Percentiles rank a stretch among this genome's conserved stretches.
These are phyloP conservation scores for Henningerozyma blattae DNA, from an alignment of 805 yeast species.

Conservation along the genomic window DNA sequence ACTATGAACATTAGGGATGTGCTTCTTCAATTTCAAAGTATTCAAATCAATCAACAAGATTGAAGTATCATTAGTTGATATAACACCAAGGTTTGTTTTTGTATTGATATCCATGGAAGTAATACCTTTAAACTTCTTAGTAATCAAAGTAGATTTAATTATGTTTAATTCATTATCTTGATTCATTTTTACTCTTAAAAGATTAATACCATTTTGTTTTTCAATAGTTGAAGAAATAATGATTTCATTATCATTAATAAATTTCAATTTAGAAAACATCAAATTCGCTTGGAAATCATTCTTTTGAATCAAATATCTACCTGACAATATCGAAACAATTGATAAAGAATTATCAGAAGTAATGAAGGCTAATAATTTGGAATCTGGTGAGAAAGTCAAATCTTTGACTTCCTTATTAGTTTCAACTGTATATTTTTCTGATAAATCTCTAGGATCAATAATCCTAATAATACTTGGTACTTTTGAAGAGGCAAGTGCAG, in stretches of 20 bases:
- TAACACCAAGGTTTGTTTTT: slow-evolving; percentile 26
- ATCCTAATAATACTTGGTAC: slow-evolving; percentile 53
- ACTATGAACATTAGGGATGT: slow-evolving; percentile 51
- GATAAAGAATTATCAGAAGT: slow-evolving; percentile 43
- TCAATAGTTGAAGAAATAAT: slow-evolving; percentile 34
- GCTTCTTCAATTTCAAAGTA: slow-evolving; percentile 39
- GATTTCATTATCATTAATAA: slow-evolving; percentile 23
- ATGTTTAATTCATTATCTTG: slow-evolving; percentile 13
- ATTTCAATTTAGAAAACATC: slow-evolving; percentile 25
- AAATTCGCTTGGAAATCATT: slow-evolving; percentile 25
- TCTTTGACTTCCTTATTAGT: slow-evolving; percentile 51
- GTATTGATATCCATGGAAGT: slow-evolving; percentile 36
- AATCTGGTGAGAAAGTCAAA: slow-evolving; percentile 54
- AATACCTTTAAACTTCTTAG: slow-evolving; percentile 37
- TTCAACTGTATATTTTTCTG: slow-evolving; percentile 40
- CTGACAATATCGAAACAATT: slow-evolving; percentile 30
- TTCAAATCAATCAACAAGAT: slow-evolving; percentile 41
- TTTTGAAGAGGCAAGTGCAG: slow-evolving; percentile 58
- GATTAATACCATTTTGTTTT: slow-evolving; percentile 28
- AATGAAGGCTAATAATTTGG: slow-evolving; percentile 50
- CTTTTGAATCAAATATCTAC: slow-evolving; percentile 25
- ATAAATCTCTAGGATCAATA: slow-evolving; percentile 44
- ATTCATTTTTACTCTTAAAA: slow-evolving; percentile 19
- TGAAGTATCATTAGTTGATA: slow-evolving; percentile 48
- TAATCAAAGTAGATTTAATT: slow-evolving; percentile 13